Evolutionary conservation across 192 early-diverging fungal genomes (phyloP).

Genomic region (Coemansia sp.): DNA sequence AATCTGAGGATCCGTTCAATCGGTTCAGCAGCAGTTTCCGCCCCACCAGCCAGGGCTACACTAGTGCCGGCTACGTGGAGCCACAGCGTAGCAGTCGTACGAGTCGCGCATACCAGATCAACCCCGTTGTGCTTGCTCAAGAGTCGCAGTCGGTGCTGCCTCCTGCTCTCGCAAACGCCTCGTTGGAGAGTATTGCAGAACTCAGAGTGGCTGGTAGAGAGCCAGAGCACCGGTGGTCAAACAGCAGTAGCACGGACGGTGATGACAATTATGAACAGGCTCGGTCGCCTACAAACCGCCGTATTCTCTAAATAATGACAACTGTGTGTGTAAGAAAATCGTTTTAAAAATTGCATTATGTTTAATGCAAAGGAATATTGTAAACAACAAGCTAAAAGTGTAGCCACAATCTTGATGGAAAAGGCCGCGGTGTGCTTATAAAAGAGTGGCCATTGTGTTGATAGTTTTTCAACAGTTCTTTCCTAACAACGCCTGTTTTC

Average conservation of each 20-base stretch:
- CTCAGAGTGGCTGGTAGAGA: background rate
- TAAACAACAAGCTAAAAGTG: no score
- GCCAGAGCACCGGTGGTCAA: background rate
- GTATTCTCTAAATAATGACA: background rate
- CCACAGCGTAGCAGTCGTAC: background rate
- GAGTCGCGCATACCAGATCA: background rate
- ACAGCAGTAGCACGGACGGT: background rate
- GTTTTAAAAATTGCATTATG: background rate
- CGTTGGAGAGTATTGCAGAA: background rate
- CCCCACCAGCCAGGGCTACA: background rate
- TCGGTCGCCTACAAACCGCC: background rate
- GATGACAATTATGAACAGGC: background rate
- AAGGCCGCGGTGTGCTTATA: background rate
- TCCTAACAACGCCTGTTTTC: background rate
- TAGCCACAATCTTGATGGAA: no score
- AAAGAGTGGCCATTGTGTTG: background rate
- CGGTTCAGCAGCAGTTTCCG: constrained; percentile 6
- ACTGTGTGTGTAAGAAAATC: background rate
- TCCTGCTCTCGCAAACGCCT: background rate
- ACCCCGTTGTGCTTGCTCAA: background rate
- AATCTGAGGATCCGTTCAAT: constrained; percentile 9
- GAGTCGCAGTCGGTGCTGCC: constrained; percentile 16
- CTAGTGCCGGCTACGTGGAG: background rate
- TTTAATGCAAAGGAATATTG: background rate
- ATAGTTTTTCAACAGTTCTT: no score